Percentiles rank a stretch among this genome's conserved stretches.
These are phyloP conservation scores for Henckelia pumila DNA, from an alignment of 257 asterid species.

Conservation along the genomic window DNA sequence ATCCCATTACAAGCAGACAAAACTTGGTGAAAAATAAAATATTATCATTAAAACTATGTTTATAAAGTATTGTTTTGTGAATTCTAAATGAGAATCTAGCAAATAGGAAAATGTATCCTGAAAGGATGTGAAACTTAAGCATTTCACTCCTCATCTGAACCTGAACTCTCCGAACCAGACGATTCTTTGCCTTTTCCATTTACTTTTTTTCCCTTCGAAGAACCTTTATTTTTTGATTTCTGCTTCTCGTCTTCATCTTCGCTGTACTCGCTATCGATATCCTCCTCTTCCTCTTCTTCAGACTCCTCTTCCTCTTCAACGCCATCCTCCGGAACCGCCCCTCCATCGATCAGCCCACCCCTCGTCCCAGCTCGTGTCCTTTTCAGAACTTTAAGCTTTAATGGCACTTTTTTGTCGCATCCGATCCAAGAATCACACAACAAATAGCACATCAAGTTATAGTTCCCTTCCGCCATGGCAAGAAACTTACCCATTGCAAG, in stretches of 20 bases:
- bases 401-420: conserved; percentile 46
- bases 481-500: conserved; percentile 72
- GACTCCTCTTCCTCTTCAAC: conserved; percentile 60
- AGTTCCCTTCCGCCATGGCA: conserved; percentile 68
- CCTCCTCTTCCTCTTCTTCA: conserved; percentile 68
- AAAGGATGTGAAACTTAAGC: neutral
- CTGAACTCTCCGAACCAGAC: conserved; percentile 40
- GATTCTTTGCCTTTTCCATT: conserved; percentile 34
- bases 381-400: conserved; percentile 61
- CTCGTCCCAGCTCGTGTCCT: conserved; percentile 63
- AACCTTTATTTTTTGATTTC: conserved; percentile 25
- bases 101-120: neutral
- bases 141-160: conserved; percentile 44
- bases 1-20: too few relatives aligned
- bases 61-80: neutral
- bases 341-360: conserved; percentile 44
- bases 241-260: conserved; percentile 57
- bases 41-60: neutral
- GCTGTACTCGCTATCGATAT: conserved; percentile 77
- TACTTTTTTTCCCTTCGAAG: conserved; percentile 32
- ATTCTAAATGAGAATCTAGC: too few relatives aligned
- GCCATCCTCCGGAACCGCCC: conserved; percentile 34
- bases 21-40: neutral
- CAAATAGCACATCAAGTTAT: conserved; percentile 64
- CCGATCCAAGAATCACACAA: conserved; percentile 88